Evolutionary conservation across 78 protist species (phyloP).

Genomic region (Dictyostelium intermedium): DNA sequence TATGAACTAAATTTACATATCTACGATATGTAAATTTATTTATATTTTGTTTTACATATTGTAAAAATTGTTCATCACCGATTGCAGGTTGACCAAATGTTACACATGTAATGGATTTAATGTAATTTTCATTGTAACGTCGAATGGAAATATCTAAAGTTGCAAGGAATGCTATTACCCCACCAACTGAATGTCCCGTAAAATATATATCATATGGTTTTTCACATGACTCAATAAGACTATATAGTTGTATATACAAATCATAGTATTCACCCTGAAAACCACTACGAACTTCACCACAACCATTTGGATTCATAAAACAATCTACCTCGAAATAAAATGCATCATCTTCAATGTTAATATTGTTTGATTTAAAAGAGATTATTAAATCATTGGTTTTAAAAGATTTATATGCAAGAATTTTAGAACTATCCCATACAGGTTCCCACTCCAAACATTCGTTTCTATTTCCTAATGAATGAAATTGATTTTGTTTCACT

Average conservation of each 20-base stretch:
- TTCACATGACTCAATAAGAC: neutral
- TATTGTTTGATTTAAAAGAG: neutral
- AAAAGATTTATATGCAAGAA: neutral
- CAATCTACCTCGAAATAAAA: neutral
- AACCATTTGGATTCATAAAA: neutral
- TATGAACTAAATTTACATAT: neutral
- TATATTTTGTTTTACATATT: neutral
- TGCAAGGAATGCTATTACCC: neutral
- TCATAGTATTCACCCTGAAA: neutral
- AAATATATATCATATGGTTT: conserved; percentile 14
- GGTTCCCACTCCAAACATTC: neutral
- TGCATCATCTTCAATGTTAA: neutral
- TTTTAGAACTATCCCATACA: neutral
- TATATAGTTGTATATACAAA: neutral
- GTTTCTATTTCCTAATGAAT: neutral
- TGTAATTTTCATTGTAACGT: neutral
- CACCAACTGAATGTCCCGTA: conserved; percentile 56
- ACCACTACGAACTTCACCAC: conserved; percentile 27
- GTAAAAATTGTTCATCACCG: neutral
- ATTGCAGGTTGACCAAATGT: conserved; percentile 62
- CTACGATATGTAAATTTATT: neutral
- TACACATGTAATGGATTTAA: neutral
- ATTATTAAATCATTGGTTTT: neutral
- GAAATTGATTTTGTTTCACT: neutral
- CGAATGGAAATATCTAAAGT: neutral